These are phyloP conservation scores for Zygosaccharomyces kombuchaensis DNA, from an alignment of 805 yeast genomes.

Conservation along the genomic window DNA sequence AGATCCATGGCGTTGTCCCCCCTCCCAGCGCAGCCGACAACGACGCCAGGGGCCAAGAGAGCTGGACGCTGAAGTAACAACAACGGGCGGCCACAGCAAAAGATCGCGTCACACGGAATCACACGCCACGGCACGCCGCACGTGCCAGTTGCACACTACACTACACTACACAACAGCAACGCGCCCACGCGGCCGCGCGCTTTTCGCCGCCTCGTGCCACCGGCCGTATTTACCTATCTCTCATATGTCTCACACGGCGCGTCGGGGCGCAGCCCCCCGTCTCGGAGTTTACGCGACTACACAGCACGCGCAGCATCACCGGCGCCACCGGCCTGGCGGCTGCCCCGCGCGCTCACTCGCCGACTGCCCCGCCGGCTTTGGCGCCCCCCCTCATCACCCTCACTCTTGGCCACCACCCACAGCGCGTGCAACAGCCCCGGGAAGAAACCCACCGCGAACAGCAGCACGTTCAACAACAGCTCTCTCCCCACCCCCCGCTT, in stretches of 20 bases:
- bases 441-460: constrained; percentile 58
- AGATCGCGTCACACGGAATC: too few species aligned
- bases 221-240: background rate
- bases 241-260: background rate
- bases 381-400: too few species aligned
- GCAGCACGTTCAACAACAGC: constrained; percentile 51
- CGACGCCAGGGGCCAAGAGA: too few species aligned
- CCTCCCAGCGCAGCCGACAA: too few species aligned
- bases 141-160: background rate
- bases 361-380: constrained; percentile 15
- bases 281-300: too few species aligned
- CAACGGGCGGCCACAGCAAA: too few species aligned
- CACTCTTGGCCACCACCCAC: constrained; percentile 47
- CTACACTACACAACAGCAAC: too few species aligned
- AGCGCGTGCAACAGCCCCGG: constrained; percentile 70
- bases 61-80: background rate
- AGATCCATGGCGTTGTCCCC: constrained; percentile 48
- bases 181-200: background rate
- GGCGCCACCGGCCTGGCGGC: constrained; percentile 17
- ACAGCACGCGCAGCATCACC: background rate
- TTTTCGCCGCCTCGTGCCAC: background rate
- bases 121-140: too few species aligned
- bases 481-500: constrained; percentile 51
- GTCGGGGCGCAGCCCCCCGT: background rate
- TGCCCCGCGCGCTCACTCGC: constrained; percentile 4